Percentiles rank a stretch among this genome's conserved stretches.
These are phyloP conservation scores for Murraya koenigii DNA, from an alignment of 345 rosid species.

Conservation along the genomic window DNA sequence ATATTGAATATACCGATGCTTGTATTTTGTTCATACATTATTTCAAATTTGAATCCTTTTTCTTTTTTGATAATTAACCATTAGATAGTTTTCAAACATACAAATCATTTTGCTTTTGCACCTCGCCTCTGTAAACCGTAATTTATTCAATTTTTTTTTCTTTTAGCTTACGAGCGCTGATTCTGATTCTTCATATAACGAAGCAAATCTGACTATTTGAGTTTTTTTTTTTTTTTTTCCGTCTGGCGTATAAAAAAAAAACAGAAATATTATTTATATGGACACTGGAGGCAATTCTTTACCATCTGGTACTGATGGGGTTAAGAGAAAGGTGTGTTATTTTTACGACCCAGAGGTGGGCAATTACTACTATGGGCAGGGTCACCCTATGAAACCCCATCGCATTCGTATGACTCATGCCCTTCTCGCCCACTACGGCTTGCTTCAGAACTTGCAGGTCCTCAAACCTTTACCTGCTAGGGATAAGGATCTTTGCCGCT, in stretches of 20 bases:
- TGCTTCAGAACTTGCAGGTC: slow-evolving; percentile 68
- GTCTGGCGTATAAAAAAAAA: neutral
- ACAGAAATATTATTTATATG: slow-evolving; percentile 10
- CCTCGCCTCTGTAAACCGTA: neutral
- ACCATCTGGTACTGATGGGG: slow-evolving; percentile 54
- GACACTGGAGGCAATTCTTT: slow-evolving; percentile 54
- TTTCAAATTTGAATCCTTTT: neutral
- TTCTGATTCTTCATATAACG: neutral
- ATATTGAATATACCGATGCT: neutral
- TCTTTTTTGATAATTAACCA: neutral
- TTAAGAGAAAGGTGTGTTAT: slow-evolving; percentile 62
- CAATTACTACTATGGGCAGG: slow-evolving; percentile 63
- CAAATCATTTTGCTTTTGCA: neutral
- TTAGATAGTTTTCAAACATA: neutral
- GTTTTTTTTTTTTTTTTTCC: neutral
- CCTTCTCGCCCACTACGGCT: slow-evolving; percentile 59
- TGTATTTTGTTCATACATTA: neutral
- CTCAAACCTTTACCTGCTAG: slow-evolving; percentile 59
- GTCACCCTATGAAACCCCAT: slow-evolving; percentile 70
- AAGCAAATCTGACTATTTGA: slow-evolving; percentile 1
- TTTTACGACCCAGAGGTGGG: slow-evolving; percentile 70
- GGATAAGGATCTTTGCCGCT: slow-evolving; percentile 61
- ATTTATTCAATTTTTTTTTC: neutral
- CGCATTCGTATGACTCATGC: slow-evolving; percentile 66
- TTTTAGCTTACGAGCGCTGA: too few relatives aligned